Evolutionary conservation across 2,329 filamentous ascomycete species (phyloP), one percentile per base, ranked within the genome.

Genomic region (Colletotrichum trifolii): DNA sequence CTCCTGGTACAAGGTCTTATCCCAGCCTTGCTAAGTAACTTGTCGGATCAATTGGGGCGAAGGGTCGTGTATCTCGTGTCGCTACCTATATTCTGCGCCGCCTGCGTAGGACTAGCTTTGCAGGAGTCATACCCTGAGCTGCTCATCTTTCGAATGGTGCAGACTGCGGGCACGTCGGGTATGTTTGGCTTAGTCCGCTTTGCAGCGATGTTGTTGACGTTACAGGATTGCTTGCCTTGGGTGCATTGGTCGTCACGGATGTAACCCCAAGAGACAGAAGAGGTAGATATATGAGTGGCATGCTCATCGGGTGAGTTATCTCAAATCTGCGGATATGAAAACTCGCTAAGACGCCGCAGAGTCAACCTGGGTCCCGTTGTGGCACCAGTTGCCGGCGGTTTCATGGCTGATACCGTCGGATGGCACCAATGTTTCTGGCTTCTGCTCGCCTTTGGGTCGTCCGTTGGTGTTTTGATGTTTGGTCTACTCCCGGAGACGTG

Each of bases 1-100:
- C 73, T 79, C 71, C 74, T 83, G 38, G 75, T 83, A 12, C 81
- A 82, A 70, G 81, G 77, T 6, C 69, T 84, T 8, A 75, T 78
- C 0, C 82, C 82, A 0, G 74, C 75, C 8, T 71, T 82, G 35
- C 74, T 79, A 15, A 81, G 78, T 8, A 75, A 75, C n/a, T 73
- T 82, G 12, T 76, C 80, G 0, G 81, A 83, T 55, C 54, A 55
- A 15, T 25, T 55, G 8, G 54, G 60, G 9, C 60, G 54, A 10
- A 45, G 54, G 10, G 45, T 39, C 33, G 39, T 63, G 2, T 63
- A 52, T 36, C 38, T 63, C 35, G 34, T 52, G 6, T 56, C 54
- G 13, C 36, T 63, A 10, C n/a, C 48, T 4, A 34, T 49, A 4
- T 58, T 48, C 33, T 39, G 45, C 17, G 53, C 15, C 34, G 48